Evolutionary conservation across 345 rosid species (phyloP).

Genomic region (Linum lewisii): DNA sequence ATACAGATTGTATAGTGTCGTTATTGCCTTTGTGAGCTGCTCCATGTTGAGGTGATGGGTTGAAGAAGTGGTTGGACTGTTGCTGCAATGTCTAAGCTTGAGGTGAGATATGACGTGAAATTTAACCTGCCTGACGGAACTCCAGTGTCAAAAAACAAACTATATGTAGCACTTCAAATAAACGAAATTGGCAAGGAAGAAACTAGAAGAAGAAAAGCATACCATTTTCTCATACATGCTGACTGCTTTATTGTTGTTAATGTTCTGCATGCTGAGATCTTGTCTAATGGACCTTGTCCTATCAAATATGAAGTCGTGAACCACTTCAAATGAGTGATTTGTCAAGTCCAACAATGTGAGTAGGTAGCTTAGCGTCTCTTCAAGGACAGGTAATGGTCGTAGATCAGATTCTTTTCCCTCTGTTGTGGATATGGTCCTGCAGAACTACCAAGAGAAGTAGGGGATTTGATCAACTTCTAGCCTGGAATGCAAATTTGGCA

Average conservation of each 20-base stretch:
- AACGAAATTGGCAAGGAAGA: background rate
- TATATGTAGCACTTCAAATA: background rate
- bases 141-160: background rate
- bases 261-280: slow-evolving; percentile 83
- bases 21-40: slow-evolving; percentile 70
- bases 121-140: slow-evolving; percentile 41
- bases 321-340: slow-evolving; percentile 60
- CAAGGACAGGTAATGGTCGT: slow-evolving; percentile 67
- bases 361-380: slow-evolving; percentile 63
- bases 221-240: slow-evolving; percentile 79
- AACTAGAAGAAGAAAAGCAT: slow-evolving; percentile 16
- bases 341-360: slow-evolving; percentile 45
- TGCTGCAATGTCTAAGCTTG: slow-evolving; percentile 42
- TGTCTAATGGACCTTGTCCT: slow-evolving; percentile 92
- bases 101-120: slow-evolving; percentile 72
- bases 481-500: background rate
- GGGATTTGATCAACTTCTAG: slow-evolving; percentile 1
- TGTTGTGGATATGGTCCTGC: slow-evolving; percentile 71
- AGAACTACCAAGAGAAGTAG: slow-evolving; percentile 45
- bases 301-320: slow-evolving; percentile 91
- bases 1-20: slow-evolving; percentile 64
- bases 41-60: slow-evolving; percentile 76
- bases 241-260: slow-evolving; percentile 49
- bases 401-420: slow-evolving; percentile 48
- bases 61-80: slow-evolving; percentile 37